Evolutionary conservation across 2,329 filamentous ascomycete species (phyloP).

Genomic region (Alternaria sp.): DNA sequence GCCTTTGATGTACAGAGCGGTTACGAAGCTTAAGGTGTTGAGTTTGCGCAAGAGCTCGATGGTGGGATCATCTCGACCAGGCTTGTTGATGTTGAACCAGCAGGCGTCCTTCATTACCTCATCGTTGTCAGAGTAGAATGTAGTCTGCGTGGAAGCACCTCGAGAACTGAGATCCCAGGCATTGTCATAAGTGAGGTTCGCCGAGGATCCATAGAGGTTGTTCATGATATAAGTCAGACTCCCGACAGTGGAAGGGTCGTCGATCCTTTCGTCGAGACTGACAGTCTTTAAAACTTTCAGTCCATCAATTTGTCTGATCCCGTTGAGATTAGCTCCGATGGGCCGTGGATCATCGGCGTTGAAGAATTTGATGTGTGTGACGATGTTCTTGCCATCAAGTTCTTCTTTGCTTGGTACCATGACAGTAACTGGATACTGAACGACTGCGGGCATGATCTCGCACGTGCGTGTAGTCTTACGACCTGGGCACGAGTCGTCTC

Average conservation of each 20-base stretch:
- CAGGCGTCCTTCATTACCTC: constrained; percentile 10
- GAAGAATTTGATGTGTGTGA: constrained; percentile 32
- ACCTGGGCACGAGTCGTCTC: constrained; percentile 27
- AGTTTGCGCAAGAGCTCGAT: constrained; percentile 30
- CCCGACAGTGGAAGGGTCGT: no score
- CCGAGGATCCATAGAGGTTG: constrained; percentile 26
- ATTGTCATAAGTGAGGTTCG: constrained; percentile 17
- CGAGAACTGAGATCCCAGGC: constrained; percentile 24
- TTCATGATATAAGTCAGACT: constrained; percentile 28
- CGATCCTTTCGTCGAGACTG: no score
- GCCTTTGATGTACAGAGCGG: constrained; percentile 22
- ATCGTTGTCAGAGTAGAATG: constrained; percentile 24
- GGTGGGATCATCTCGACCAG: constrained; percentile 25
- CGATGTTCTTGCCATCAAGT: constrained; percentile 24
- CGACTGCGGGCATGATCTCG: constrained; percentile 24
- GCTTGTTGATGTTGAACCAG: constrained; percentile 23
- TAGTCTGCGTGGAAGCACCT: constrained; percentile 22
- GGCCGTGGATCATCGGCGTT: no score
- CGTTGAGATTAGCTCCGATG: constrained; percentile 9
- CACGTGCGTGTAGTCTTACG: constrained; percentile 20
- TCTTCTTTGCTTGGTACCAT: constrained; percentile 33
- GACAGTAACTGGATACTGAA: constrained; percentile 29
- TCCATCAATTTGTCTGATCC: constrained; percentile 18
- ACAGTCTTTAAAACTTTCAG: no score
- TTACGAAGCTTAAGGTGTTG: constrained; percentile 28